Percentiles rank a stretch among this genome's conserved stretches.
phyloP scores from a whole-genome alignment of 768 basidiomycete species.

The Trametes coccinea region DNA sequence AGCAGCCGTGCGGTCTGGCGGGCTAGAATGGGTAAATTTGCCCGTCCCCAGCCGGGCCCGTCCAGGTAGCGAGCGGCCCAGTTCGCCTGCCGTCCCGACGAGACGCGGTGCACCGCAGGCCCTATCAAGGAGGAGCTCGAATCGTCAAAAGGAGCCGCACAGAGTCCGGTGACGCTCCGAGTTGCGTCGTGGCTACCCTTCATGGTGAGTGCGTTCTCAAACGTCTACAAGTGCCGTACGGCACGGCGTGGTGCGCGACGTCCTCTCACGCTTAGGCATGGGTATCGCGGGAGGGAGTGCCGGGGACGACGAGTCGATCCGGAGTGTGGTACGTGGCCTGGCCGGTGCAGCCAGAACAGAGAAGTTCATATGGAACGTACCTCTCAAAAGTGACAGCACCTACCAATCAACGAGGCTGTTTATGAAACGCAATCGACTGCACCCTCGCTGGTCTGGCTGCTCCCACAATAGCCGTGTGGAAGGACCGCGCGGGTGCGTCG shows the following conservation, averaged over 20 bases:
- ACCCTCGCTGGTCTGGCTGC: not conserved
- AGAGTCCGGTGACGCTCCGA: not conserved
- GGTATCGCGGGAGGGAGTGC: not conserved
- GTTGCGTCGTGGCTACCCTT: slow-evolving; percentile 2
- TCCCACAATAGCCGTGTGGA: not conserved
- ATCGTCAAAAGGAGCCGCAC: not conserved
- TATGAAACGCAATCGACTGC: not conserved
- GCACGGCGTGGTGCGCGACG: not conserved
- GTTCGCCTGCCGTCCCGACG: not conserved
- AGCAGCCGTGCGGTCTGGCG: slow-evolving; percentile 10
- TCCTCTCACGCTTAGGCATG: slow-evolving; percentile 6
- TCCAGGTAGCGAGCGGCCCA: not conserved
- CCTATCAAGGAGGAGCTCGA: not conserved
- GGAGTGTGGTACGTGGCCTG: not conserved
- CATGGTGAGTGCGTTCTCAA: slow-evolving; percentile 12
- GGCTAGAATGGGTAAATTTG: not conserved
- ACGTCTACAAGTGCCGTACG: slow-evolving; percentile 1
- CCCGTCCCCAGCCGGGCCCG: not conserved
- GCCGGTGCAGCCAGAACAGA: not conserved
- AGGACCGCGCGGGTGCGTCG: not conserved
- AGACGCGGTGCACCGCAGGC: not conserved
- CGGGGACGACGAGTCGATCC: not conserved
- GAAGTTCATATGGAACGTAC: not conserved
- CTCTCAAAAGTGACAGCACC: not conserved
- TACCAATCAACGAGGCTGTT: not conserved